Evolutionary conservation across 345 rosid species (phyloP).

Genomic region (Durio zibethinus): DNA sequence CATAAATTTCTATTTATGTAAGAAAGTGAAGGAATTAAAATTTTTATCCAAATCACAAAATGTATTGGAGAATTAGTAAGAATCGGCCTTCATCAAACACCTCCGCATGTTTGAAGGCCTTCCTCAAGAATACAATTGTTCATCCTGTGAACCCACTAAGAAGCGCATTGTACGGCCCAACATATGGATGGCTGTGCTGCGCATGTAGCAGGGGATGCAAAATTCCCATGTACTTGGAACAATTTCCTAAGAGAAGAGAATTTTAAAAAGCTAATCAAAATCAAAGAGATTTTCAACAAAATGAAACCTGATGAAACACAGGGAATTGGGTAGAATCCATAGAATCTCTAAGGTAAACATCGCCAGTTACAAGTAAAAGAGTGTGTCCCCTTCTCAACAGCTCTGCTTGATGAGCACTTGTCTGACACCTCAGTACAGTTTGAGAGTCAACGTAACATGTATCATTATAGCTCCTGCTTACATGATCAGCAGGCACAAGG

Average conservation of each 20-base stretch:
- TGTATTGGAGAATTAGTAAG: no score
- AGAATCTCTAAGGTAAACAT: conserved; percentile 96
- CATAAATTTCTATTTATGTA: no score
- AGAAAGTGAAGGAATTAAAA: no score
- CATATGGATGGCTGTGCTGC: not conserved
- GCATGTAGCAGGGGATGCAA: not conserved
- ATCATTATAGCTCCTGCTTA: conserved; percentile 92
- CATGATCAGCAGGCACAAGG: conserved; percentile 92
- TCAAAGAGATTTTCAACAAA: conserved; percentile 1
- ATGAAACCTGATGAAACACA: conserved; percentile 90
- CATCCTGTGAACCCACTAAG: not conserved
- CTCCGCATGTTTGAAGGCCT: no score
- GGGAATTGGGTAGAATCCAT: conserved; percentile 97
- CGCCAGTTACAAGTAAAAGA: conserved; percentile 93
- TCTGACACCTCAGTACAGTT: conserved; percentile 95
- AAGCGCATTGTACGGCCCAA: not conserved
- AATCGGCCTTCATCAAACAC: no score
- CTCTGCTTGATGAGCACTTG: conserved; percentile 99
- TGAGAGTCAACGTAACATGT: conserved; percentile 84
- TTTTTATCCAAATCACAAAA: no score
- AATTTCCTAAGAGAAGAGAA: not conserved
- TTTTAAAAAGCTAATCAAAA: not conserved
- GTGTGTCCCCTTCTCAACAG: conserved; percentile 69
- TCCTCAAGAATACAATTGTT: not conserved
- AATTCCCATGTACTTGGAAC: not conserved